Percentiles rank a stretch among this genome's conserved stretches.
Evolutionary conservation across 345 rosid species (phyloP).

Genomic region (Lepidium sativum): DNA sequence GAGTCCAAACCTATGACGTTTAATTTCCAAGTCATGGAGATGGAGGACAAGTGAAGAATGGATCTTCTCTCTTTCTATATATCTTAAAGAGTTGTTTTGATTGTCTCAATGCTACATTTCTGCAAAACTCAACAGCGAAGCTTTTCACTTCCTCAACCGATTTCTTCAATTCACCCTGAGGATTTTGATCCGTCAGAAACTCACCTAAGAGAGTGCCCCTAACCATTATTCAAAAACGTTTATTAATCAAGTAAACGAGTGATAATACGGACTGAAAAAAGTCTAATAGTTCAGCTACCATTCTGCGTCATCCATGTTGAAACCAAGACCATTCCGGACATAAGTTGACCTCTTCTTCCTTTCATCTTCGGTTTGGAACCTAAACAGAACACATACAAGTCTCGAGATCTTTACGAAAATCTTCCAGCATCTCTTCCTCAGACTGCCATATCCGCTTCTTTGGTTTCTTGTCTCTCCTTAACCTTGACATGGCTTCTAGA

Average conservation of each 20-base stretch:
- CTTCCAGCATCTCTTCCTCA: constrained; percentile 66
- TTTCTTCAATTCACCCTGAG: constrained; percentile 46
- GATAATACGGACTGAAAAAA: neutral
- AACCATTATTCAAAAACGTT: neutral
- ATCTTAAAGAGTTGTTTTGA: constrained; percentile 67
- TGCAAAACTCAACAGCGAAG: constrained; percentile 42
- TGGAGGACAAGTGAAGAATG: constrained; percentile 34
- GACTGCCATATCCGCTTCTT: constrained; percentile 38
- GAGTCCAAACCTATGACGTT: neutral
- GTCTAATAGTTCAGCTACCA: constrained; percentile 24
- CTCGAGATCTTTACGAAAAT: constrained; percentile 53
- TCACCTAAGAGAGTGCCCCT: constrained; percentile 51
- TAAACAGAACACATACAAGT: constrained; percentile 70
- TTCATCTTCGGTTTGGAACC: constrained; percentile 61
- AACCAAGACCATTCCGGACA: constrained; percentile 47
- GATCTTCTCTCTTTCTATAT: constrained; percentile 55
- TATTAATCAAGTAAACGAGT: neutral
- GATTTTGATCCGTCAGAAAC: constrained; percentile 53
- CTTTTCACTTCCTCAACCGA: constrained; percentile 45
- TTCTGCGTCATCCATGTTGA: constrained; percentile 53
- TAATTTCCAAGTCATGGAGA: neutral
- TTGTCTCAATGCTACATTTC: constrained; percentile 40
- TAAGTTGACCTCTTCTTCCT: constrained; percentile 30
- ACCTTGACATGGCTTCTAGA: no score
- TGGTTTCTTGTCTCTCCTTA: constrained; percentile 33